These are phyloP conservation scores for Rhypophila decipiens DNA, from an alignment of 495 filamentous ascomycete genomes.

Conservation along the genomic window DNA sequence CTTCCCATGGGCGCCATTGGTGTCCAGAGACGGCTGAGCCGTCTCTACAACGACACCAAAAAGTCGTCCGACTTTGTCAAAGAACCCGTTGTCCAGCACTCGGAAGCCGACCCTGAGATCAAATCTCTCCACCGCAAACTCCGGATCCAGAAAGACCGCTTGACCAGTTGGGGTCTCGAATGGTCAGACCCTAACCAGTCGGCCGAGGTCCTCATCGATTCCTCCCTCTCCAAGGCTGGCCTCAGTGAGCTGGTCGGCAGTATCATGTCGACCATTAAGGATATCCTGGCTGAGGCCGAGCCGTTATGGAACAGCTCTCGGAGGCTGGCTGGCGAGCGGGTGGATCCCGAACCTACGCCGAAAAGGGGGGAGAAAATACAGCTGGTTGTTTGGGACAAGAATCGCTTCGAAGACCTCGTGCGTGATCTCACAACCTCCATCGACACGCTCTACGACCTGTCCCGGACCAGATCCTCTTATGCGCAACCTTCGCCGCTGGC, in stretches of 20 bases:
- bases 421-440: slow-evolving; percentile 77
- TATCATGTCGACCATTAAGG: slow-evolving; percentile 84
- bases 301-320: slow-evolving; percentile 56
- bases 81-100: slow-evolving; percentile 57
- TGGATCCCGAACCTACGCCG: slow-evolving; percentile 25
- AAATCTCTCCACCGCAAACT: slow-evolving; percentile 51
- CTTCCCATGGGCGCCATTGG: slow-evolving; percentile 39
- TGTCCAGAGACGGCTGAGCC: slow-evolving; percentile 67
- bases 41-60: slow-evolving; percentile 90
- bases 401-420: slow-evolving; percentile 61
- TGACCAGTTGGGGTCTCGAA: slow-evolving; percentile 84
- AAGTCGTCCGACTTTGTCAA: slow-evolving; percentile 78
- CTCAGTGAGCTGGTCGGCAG: slow-evolving; percentile 81
- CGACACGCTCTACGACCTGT: slow-evolving; percentile 84
- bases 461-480: slow-evolving; percentile 55
- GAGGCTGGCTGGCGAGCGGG: slow-evolving; percentile 36
- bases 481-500: slow-evolving; percentile 23
- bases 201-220: slow-evolving; percentile 68
- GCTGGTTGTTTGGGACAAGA: slow-evolving; percentile 52
- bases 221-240: slow-evolving; percentile 74
- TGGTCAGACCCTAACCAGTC: slow-evolving; percentile 69
- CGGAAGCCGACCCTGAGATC: slow-evolving; percentile 49
- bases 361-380: slow-evolving; percentile 36
- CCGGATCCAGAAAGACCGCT: slow-evolving; percentile 63
- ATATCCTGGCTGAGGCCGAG: slow-evolving; percentile 79